Percentiles rank a stretch among this genome's conserved stretches.
phyloP scores from a whole-genome alignment of 179 eudicot species.

The Actinidia polygama region DNA sequence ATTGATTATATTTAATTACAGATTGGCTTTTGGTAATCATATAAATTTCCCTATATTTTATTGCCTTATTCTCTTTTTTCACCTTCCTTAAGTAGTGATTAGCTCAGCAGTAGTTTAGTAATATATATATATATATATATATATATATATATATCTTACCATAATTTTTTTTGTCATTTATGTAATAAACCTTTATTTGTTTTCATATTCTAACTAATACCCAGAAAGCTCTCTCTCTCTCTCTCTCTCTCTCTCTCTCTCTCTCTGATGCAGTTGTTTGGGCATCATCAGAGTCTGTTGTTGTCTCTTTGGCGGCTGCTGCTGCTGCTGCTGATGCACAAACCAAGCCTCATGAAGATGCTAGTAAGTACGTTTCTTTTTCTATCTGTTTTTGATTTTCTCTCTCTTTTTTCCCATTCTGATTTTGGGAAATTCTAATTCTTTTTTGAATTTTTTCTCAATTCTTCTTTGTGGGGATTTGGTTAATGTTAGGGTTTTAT shows the following conservation, averaged over 20 bases:
- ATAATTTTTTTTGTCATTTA: slow-evolving; percentile 53
- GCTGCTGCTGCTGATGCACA: slow-evolving; percentile 26
- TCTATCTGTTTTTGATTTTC: slow-evolving; percentile 15
- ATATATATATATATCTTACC: not conserved
- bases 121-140: no score
- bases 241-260: not conserved
- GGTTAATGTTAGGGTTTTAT: not conserved
- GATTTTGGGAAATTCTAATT: not conserved
- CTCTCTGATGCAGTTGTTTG: not conserved
- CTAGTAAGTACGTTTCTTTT: slow-evolving; percentile 54
- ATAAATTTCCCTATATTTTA: not conserved
- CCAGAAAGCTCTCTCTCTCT: slow-evolving; percentile 18
- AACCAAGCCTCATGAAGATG: slow-evolving; percentile 52
- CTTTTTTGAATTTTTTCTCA: not conserved
- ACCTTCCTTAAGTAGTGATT: slow-evolving; percentile 11
- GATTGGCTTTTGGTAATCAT: slow-evolving; percentile 27
- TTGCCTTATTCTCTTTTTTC: slow-evolving; percentile 6
- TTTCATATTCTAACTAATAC: slow-evolving; percentile 15
- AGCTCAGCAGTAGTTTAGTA: no score
- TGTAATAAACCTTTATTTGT: slow-evolving; percentile 19
- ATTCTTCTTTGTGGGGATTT: not conserved
- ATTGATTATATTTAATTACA: slow-evolving; percentile 24
- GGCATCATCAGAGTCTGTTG: no score
- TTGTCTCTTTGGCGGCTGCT: slow-evolving; percentile 14
- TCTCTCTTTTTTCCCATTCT: not conserved